Percentiles rank a stretch among this genome's conserved stretches.
Evolutionary conservation across 1,284 basidiomycete species (phyloP).

Genomic region (Termitomyces sp.): DNA sequence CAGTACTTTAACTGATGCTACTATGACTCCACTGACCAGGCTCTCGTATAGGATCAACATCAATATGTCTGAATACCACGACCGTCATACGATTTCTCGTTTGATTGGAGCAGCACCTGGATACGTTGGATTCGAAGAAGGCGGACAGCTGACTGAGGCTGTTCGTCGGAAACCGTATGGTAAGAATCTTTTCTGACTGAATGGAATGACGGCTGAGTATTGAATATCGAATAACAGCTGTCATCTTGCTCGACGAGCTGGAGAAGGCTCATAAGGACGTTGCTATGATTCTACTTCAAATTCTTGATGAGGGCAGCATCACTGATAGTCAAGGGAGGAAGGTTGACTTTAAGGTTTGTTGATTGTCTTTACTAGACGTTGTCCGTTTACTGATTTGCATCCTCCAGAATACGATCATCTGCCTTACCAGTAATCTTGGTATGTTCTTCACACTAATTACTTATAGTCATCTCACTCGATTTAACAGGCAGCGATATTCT

Average conservation of each 20-base stretch:
- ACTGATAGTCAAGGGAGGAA: slow-evolving; percentile 81
- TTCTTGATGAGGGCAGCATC: slow-evolving; percentile 87
- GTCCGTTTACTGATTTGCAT: neutral
- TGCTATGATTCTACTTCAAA: slow-evolving; percentile 86
- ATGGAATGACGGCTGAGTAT: slow-evolving; percentile 3
- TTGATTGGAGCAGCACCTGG: slow-evolving; percentile 90
- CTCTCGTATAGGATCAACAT: slow-evolving; percentile 64
- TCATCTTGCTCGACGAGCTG: slow-evolving; percentile 81
- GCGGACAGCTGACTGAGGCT: slow-evolving; percentile 85
- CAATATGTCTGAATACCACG: slow-evolving; percentile 92
- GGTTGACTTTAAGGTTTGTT: slow-evolving; percentile 69
- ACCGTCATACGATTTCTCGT: slow-evolving; percentile 85
- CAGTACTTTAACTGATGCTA: slow-evolving; percentile 24
- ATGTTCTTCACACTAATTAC: slow-evolving; percentile 5
- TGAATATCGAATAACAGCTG: too few species aligned
- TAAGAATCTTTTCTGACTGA: slow-evolving; percentile 21
- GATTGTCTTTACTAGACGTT: slow-evolving; percentile 3
- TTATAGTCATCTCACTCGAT: neutral
- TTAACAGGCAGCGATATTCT: slow-evolving; percentile 66
- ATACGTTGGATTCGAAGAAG: slow-evolving; percentile 93
- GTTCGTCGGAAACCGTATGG: slow-evolving; percentile 81
- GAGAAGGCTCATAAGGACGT: slow-evolving; percentile 94
- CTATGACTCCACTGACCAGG: neutral
- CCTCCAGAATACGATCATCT: slow-evolving; percentile 77
- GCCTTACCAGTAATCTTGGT: slow-evolving; percentile 54